A percentile compares a stretch with the other conserved stretches of the same genome.
Evolutionary conservation across 768 basidiomycete genomes (phyloP).

Genomic region (Serendipita sp.): DNA sequence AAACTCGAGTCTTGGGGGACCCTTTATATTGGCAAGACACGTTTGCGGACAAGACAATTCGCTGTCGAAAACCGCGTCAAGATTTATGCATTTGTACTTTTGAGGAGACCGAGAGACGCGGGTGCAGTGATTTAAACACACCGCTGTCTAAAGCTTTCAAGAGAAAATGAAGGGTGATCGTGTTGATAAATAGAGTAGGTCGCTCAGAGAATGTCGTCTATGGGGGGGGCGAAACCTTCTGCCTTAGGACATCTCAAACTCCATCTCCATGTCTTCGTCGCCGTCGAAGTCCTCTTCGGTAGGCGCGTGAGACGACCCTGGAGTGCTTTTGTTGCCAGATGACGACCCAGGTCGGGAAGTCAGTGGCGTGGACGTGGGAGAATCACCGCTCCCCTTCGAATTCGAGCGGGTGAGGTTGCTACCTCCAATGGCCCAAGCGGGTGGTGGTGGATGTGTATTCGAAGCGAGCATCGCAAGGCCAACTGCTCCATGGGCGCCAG

Average conservation of each 20-base stretch:
- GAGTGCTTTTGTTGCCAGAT: constrained; percentile 3
- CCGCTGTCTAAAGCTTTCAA: not conserved
- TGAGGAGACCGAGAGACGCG: not conserved
- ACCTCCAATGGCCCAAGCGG: constrained; percentile 7
- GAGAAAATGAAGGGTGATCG: not conserved
- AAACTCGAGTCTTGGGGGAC: too few relatives aligned
- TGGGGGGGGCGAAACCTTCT: not conserved
- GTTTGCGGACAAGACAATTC: not conserved
- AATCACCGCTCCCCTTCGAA: not conserved
- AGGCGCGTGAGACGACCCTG: not conserved
- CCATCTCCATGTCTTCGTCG: constrained; percentile 6
- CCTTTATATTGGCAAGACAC: not conserved
- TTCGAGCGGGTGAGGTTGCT: not conserved
- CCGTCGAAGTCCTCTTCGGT: constrained; percentile 4
- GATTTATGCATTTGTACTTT: not conserved
- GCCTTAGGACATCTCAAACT: constrained; percentile 2
- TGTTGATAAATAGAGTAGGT: not conserved
- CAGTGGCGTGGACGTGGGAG: constrained; percentile 3
- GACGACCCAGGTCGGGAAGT: constrained; percentile 1
- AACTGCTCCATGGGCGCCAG: constrained; percentile 83
- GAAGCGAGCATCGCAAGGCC: constrained; percentile 68
- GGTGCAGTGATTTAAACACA: not conserved
- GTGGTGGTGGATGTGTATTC: constrained; percentile 22
- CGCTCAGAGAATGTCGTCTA: not conserved
- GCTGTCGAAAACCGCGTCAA: not conserved